These are phyloP conservation scores for Xylaria intraflava DNA, from an alignment of 495 filamentous ascomycete genomes.

Conservation along the genomic window DNA sequence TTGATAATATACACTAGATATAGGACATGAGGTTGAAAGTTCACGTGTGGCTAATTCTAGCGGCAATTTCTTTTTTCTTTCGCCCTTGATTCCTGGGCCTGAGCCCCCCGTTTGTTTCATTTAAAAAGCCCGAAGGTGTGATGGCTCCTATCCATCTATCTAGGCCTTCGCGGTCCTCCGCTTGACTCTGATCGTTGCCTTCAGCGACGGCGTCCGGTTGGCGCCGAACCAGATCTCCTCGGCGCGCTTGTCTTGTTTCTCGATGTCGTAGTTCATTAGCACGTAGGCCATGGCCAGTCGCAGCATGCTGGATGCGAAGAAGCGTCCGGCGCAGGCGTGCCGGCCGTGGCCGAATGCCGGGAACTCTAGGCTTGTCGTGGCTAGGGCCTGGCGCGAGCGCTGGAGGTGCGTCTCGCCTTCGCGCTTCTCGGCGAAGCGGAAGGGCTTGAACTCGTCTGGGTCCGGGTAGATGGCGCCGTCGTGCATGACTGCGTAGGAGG, in stretches of 20 bases:
- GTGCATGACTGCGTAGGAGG: slow-evolving; percentile 18
- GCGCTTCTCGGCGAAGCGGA: slow-evolving; percentile 26
- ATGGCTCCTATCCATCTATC: no score
- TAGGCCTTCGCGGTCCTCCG: no score
- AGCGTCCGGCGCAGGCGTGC: slow-evolving; percentile 36
- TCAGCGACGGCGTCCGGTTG: slow-evolving; percentile 27
- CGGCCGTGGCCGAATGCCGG: slow-evolving; percentile 31
- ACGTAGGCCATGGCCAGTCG: slow-evolving; percentile 37
- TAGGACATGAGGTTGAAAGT: no score
- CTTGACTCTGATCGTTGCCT: slow-evolving; percentile 31
- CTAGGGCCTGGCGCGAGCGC: slow-evolving; percentile 26
- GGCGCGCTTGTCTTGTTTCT: slow-evolving; percentile 19
- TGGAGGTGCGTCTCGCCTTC: slow-evolving; percentile 18
- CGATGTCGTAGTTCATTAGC: slow-evolving; percentile 34
- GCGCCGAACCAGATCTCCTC: slow-evolving; percentile 31
- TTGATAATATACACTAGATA: no score
- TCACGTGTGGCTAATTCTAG: no score
- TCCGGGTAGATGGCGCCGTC: slow-evolving; percentile 21
- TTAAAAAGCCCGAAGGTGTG: no score
- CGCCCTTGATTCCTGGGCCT: no score
- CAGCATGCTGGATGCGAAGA: slow-evolving; percentile 37
- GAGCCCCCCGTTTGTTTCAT: no score
- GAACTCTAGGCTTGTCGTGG: slow-evolving; percentile 28
- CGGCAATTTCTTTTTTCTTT: no score
- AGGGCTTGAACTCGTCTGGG: slow-evolving; percentile 18